Evolutionary conservation across 495 filamentous ascomycete genomes (phyloP), one percentile per base, ranked within the genome.

Genomic region (Aspergillus avenaceus): DNA sequence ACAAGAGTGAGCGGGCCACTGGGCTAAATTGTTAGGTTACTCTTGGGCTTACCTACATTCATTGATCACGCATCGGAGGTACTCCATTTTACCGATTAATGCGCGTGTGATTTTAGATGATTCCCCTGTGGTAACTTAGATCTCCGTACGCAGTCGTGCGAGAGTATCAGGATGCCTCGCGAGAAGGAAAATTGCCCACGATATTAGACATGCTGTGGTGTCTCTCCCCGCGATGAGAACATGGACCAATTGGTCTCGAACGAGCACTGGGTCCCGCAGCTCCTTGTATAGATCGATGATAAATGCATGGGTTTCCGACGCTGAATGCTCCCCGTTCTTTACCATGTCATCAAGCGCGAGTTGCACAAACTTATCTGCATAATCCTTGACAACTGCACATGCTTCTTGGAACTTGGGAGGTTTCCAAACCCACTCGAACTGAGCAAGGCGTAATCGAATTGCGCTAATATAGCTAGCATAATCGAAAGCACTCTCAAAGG

Each of bases 181-280:
- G n/a, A 65, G 54, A 34, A 62, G 53, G 16, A 52, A 56, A 29
- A 68, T 49, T 49, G 70, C 69, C 72, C 72, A 74, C 1, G 66
- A 62, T 11, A 73, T 41, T 31, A 58, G 61, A 44, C 63, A 73
- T 8, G 83, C 76, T 6, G 82, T 84, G 22, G 83, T 85, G 61
- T 87, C 83, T 54, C 81, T 70, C 0, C 83, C 82, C 2, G 83
- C 83, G 8, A 84, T 50, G 27, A 87, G 66, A 12, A 85, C 67
- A 36, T 75, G 72, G 45, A 84, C 61, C 28, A 83, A 63, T 56
- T 85, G 78, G 51, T 81, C 78, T 16, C 78, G 73, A 41, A 84
- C 47, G 13, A 65, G 62, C 14, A 53, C 47, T 2, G 56, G 54
- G 19, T 56, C 59, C 2, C 56, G 22, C 8, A 63, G 53, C 22